Conservation (phyloP, 2,329 filamentous ascomycete species). For the Aspergillus thermomutatus region DNA sequence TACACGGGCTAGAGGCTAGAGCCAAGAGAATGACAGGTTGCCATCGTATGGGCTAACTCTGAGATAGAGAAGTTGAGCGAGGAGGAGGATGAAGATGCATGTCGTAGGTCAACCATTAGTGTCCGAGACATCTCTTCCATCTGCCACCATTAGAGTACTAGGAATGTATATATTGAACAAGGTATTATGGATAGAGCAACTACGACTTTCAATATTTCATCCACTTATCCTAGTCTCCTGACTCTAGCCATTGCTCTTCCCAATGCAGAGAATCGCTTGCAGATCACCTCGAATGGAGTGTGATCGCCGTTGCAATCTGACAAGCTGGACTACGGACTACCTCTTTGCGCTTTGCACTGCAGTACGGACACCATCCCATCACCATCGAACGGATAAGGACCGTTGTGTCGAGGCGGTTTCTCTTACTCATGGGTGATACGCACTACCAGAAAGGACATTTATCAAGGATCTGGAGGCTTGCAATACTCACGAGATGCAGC, state of each 20-base stretch:
- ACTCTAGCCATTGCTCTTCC: not conserved
- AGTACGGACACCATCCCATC: constrained; percentile 8
- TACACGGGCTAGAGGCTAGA: too few relatives aligned
- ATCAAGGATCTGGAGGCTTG: constrained; percentile 12
- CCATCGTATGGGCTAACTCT: too few relatives aligned
- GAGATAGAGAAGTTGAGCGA: too few relatives aligned
- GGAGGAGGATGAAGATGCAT: too few relatives aligned
- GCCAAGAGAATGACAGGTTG: too few relatives aligned
- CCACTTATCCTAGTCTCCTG: not conserved
- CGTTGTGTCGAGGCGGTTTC: not conserved
- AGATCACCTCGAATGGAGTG: constrained; percentile 6
- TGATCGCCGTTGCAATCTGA: constrained; percentile 3
- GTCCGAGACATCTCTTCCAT: too few relatives aligned
- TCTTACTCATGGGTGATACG: constrained; percentile 8
- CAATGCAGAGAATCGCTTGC: not conserved
- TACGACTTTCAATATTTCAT: not conserved
- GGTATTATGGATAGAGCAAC: not conserved
- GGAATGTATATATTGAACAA: too few relatives aligned
- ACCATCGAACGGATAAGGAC: not conserved
- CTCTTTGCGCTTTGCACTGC: constrained; percentile 9
- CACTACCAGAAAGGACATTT: constrained; percentile 3
- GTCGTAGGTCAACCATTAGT: too few relatives aligned
- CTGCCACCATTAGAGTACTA: too few relatives aligned
- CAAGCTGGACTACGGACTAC: constrained; percentile 15
- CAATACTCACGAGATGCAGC: not conserved